Evolutionary conservation across 176 grass and related monocot species (phyloP).

Genomic region (Lolium rigidum): DNA sequence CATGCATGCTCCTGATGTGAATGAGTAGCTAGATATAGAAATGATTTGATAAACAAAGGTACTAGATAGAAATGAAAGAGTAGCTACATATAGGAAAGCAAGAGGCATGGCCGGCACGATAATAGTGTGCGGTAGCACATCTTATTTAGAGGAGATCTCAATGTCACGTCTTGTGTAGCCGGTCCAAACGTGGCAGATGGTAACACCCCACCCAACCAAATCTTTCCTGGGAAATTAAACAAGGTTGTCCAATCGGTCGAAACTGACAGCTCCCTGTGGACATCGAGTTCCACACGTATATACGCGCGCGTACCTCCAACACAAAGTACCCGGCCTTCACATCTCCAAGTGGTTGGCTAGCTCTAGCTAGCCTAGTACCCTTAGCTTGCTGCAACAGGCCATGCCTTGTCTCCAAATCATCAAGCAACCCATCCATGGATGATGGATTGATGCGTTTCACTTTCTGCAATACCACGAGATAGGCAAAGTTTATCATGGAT

Average conservation of each 20-base stretch:
- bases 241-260: slow-evolving; percentile 4
- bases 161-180: slow-evolving; percentile 7
- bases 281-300: too few species aligned
- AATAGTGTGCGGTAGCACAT: background rate
- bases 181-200: slow-evolving; percentile 23
- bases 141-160: background rate
- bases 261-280: background rate
- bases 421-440: background rate
- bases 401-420: slow-evolving; percentile 23
- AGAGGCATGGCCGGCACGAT: background rate
- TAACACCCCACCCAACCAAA: slow-evolving; percentile 31
- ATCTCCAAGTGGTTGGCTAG: background rate
- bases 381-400: background rate
- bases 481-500: background rate
- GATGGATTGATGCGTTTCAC: background rate
- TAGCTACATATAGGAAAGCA: background rate
- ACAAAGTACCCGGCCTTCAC: background rate
- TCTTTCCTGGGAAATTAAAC: slow-evolving; percentile 7
- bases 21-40: background rate
- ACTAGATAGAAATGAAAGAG: too few species aligned
- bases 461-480: background rate
- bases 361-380: background rate
- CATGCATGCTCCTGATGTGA: background rate
- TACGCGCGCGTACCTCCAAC: too few species aligned
- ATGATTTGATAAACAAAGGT: too few species aligned